These are phyloP conservation scores for Suhomyces xylopsoci DNA, from an alignment of 805 yeast species.

Conservation along the genomic window DNA sequence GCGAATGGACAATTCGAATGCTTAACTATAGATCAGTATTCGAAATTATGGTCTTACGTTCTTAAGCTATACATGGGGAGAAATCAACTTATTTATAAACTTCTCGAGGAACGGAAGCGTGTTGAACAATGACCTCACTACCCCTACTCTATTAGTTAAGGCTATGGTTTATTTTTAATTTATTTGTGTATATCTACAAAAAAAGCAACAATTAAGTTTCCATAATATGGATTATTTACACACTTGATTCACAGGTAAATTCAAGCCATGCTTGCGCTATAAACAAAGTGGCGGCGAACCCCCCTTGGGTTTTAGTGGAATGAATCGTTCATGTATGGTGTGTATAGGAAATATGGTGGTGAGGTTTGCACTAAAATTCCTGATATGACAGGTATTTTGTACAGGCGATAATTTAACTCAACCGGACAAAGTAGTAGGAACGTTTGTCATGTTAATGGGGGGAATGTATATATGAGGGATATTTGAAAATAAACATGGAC, in stretches of 20 bases:
- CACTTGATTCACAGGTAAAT: neutral
- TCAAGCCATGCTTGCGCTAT: neutral
- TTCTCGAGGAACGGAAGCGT: neutral
- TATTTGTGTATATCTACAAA: neutral
- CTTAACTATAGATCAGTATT: neutral
- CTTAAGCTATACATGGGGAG: neutral
- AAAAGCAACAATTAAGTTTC: conserved; percentile 1
- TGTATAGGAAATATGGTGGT: neutral
- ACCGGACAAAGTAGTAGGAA: neutral
- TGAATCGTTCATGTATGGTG: neutral
- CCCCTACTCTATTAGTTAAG: neutral
- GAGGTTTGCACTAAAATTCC: neutral
- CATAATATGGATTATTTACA: neutral
- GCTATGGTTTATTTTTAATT: conserved; percentile 3
- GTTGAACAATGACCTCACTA: neutral
- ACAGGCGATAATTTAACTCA: neutral
- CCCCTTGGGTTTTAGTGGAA: neutral
- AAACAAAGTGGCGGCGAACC: neutral
- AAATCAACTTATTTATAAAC: neutral
- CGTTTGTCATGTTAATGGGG: neutral
- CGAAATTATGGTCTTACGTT: neutral
- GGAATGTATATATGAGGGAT: neutral
- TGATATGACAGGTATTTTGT: neutral
- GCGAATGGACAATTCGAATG: neutral
- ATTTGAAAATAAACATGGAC: neutral